phyloP scores from a whole-genome alignment of 306 rosid genomes.

The Castanea sativa region DNA sequence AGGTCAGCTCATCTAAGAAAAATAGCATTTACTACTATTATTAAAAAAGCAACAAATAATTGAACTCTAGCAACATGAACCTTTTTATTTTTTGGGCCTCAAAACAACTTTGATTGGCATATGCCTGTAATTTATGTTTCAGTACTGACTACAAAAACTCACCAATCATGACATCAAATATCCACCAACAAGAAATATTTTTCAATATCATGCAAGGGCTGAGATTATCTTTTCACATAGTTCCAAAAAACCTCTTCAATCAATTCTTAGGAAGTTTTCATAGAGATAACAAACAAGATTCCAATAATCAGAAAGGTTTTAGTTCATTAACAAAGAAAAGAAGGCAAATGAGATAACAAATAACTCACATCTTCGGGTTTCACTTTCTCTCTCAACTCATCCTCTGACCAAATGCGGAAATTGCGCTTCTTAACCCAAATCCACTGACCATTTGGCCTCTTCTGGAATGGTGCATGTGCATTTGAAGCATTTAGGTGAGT shows the following conservation, averaged over 20 bases:
- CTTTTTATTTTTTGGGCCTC: not conserved
- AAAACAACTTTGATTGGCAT: not conserved
- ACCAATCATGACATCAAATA: not conserved
- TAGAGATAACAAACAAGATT: slow-evolving; percentile 4
- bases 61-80: not conserved
- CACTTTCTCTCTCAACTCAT: slow-evolving; percentile 82
- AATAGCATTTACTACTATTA: not conserved
- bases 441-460: slow-evolving; percentile 66
- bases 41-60: too few relatives aligned
- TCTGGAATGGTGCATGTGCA: slow-evolving; percentile 50
- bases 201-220: not conserved
- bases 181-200: slow-evolving; percentile 11
- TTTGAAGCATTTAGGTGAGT: slow-evolving; percentile 33
- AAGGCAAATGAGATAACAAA: slow-evolving; percentile 9
- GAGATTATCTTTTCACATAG: not conserved
- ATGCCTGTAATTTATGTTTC: not conserved
- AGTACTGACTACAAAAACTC: not conserved
- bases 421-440: slow-evolving; percentile 82
- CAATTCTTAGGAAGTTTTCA: slow-evolving; percentile 4
- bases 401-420: slow-evolving; percentile 77
- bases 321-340: slow-evolving; percentile 16
- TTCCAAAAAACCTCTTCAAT: slow-evolving; percentile 1
- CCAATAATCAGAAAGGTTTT: slow-evolving; percentile 12
- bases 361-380: slow-evolving; percentile 89
- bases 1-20: not conserved